Percentiles rank a stretch among this genome's conserved stretches.
Evolutionary conservation across 108 stramenopile species (phyloP).

Genomic region (Poteriospumella lacustris): DNA sequence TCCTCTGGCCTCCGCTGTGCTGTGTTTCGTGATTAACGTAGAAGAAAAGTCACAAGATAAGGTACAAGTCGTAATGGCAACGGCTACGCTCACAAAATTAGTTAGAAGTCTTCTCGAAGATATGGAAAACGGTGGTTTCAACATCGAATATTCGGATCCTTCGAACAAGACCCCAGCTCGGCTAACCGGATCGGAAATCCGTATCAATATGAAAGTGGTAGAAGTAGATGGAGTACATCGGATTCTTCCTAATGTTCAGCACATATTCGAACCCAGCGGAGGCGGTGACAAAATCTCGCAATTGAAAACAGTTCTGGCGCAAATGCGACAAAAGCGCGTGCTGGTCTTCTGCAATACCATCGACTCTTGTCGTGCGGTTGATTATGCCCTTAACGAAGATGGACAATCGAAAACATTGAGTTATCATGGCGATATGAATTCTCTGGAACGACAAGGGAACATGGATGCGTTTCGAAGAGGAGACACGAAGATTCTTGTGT

Average conservation of each 20-base stretch:
- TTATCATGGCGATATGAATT: conserved; percentile 28
- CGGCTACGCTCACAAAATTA: conserved; percentile 88
- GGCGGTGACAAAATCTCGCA: conserved; percentile 75
- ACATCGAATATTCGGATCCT: background rate
- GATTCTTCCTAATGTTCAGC: conserved; percentile 73
- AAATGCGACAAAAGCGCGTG: conserved; percentile 39
- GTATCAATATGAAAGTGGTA: conserved; percentile 60
- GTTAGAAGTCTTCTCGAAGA: conserved; percentile 57
- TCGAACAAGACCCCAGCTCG: background rate
- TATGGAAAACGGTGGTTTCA: background rate
- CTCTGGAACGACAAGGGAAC: background rate
- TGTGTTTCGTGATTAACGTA: background rate
- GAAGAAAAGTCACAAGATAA: conserved; percentile 31
- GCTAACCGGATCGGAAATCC: background rate
- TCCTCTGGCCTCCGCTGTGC: background rate
- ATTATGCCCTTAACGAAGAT: conserved; percentile 61
- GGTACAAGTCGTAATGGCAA: conserved; percentile 73
- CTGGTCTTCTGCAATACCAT: conserved; percentile 91
- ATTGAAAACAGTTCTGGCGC: conserved; percentile 64
- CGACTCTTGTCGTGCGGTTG: conserved; percentile 61
- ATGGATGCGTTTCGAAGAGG: conserved; percentile 1
- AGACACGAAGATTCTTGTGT: conserved; percentile 53
- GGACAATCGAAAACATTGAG: conserved; percentile 32
- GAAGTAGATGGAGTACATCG: conserved; percentile 79
- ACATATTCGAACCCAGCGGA: conserved; percentile 83